Base-by-base conservation (phyloP, 2,329 filamentous ascomycete species). In the Neocucurbitaria cava region DNA sequence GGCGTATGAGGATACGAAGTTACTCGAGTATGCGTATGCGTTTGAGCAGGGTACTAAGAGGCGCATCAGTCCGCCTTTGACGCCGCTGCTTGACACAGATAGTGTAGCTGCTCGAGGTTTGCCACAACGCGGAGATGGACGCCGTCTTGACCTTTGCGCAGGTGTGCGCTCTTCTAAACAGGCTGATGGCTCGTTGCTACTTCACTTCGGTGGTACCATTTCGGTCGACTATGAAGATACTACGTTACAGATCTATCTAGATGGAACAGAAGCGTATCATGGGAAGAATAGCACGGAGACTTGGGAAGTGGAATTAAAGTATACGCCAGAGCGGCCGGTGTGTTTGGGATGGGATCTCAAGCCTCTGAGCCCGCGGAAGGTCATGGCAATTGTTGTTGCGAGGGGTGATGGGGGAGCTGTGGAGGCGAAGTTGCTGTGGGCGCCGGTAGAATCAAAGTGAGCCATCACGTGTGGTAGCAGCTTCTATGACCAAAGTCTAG, bases 1-100 rank as follows among this genome's bases (percentile, higher is more conserved):
- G 30, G 81, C 80, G 1, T 82, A 81, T 42, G 72, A 77, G 0
- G 83, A 85, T 53, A 58, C 53, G 0, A 61, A 70, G 21, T 46
- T 78, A n/a, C 23, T 70, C 21, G 46, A 41, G 13, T 67, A 51
- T 41, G 68, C 64, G 11, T 69, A 62, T 39, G 61, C 66, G 0
- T 70, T 61, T 46, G 68, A 70, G 30, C 44, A 57, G 3, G 52
- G 52, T 3, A 64, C 53, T 3, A 61, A 47, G 48, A 56, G 41
- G 17, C 55, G 68, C 1, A 41, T 54, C 1, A 21, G 46, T 6
- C 66, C 68, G 17, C 52, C 59, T 2, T 46, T 62, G 11, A 56
- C 59, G 2, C 45, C 45, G 1, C 15, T 30, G 0, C 26, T 69
- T 15, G 40, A 35, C 2, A 67, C 64, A 1, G 68, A 70, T 41